Conservation (phyloP, 2,329 filamentous ascomycete genomes). For the Fusarium scirpi region DNA sequence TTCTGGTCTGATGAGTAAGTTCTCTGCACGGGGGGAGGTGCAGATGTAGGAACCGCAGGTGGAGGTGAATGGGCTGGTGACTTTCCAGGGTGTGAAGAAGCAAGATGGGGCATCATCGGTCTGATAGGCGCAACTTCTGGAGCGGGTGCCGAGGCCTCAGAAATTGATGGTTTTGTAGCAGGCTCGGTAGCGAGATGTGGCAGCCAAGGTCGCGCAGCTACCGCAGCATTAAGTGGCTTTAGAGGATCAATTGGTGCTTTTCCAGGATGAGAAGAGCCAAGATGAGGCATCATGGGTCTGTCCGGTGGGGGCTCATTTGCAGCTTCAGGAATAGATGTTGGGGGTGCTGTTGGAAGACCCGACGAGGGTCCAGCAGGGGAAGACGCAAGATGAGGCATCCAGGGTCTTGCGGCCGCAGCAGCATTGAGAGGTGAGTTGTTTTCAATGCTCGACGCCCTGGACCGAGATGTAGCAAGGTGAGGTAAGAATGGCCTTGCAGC, state of each 20-base stretch:
- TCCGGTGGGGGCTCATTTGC: neutral
- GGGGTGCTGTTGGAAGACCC: neutral
- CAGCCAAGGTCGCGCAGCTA: neutral
- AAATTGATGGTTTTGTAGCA: neutral
- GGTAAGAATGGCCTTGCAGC: slow-evolving; percentile 34
- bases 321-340: neutral
- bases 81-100: slow-evolving; percentile 27
- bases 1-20: slow-evolving; percentile 46
- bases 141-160: neutral
- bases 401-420: neutral
- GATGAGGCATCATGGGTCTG: neutral
- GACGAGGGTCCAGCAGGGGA: neutral
- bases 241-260: neutral
- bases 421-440: neutral
- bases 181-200: slow-evolving; percentile 1
- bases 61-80: slow-evolving; percentile 29
- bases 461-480: slow-evolving; percentile 33
- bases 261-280: neutral
- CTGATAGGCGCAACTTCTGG: neutral
- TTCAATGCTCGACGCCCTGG: slow-evolving; percentile 2
- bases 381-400: neutral
- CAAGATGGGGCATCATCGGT: slow-evolving; percentile 39
- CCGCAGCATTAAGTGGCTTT: neutral
- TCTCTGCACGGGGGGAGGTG: slow-evolving; percentile 23
- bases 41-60: slow-evolving; percentile 13